Base-by-base conservation (phyloP, 1,284 basidiomycete species). In the Chondrostereum purpureum region DNA sequence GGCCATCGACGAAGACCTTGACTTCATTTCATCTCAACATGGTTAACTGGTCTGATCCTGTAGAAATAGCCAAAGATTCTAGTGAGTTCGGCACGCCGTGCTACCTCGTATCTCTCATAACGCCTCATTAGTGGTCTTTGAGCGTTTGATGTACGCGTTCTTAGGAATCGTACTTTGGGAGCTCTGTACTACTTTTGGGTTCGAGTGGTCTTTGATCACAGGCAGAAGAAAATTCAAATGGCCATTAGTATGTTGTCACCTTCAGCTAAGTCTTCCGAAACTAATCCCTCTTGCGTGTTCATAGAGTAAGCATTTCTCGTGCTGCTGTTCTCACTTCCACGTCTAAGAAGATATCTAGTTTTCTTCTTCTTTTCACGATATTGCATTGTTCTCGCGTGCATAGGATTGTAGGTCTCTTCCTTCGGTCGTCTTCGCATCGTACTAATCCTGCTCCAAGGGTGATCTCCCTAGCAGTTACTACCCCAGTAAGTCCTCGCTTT, bases 151-250 rank as follows among this genome's bases (percentile, higher is more conserved):
- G 21, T 79, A 80, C 54, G 62, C 68, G 18, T 68, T 81, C 45
- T 77, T 78, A 51, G 83, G 83, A 22, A 56, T 83, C 24, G 80
- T 81, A 52, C 47, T 78, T 17, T 86, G 83, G 83, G 83, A 87
- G 58, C 51, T 87, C 31, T 68, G 77, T 50, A 63, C 70, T 52
- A 83, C 83, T 3, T 72, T 63, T 44, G 68, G 69, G 47, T 85
- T 86, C 53, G 83, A 87, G 55, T 75, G 73, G 72, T 81, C 80
- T 19, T 56, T 86, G 33, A 50, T 85, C 36, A 72, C 67, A 19
- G 55, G 72, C 19, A 69, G 69, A 46, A 72, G 81, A 40, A 73
- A 64, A 55, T 75, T 83, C 50, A 71, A 72, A 24, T 83, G 79
- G 78, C 78, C 80, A 51, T 63, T 83, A 60, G 82, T 83, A 57